Base-by-base conservation (phyloP, 345 rosid genomes). In the Aurinia saxatilis region DNA sequence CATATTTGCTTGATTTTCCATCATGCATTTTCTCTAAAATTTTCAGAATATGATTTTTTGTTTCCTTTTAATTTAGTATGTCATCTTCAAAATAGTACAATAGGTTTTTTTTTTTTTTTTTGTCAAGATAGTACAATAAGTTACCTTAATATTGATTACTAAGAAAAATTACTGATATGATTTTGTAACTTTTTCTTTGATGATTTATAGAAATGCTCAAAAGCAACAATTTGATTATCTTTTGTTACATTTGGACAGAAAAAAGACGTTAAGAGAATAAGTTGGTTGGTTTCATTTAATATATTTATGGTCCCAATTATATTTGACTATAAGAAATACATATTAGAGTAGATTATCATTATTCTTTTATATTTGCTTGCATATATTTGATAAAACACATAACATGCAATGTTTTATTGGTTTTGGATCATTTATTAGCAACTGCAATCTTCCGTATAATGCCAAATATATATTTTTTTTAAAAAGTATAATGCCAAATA, bases 261-360 rank as follows among this genome's bases (percentile, higher is more conserved):
- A 15, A 50, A 50, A 51, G 44, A 52, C 41, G 60, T 15, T 1
- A 42, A 44, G 40, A 60, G 62, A 61, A 69, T 53, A 44, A 53
- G 67, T 61, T 61, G 3, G 73, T 61, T 61, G 68, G 14, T 69
- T n/a, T 18, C 30, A 69, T 61, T 61, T 17, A 69, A 60, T 56
- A 53, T 9, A 69, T 69, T 61, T 56, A 34, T 61, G 68, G 73
- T 69, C 63, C 67, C 73, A 46, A 54, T 53, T 36, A 34, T 50
- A 27, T 17, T 39, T 67, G 58, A 58, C 30, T 59, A 34, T 49
- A 36, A 49, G 14, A 60, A 29, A 35, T 50, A 60, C 50, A 60
- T 13, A 69, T 53, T 61, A 45, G 56, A 53, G 73, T 61, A 27
- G 25, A 53, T 37, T 14, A 37, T 69, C 62, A 69, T 53, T 61